phyloP scores from a whole-genome alignment of 768 basidiomycete genomes.

The Cytidiella melzeri region DNA sequence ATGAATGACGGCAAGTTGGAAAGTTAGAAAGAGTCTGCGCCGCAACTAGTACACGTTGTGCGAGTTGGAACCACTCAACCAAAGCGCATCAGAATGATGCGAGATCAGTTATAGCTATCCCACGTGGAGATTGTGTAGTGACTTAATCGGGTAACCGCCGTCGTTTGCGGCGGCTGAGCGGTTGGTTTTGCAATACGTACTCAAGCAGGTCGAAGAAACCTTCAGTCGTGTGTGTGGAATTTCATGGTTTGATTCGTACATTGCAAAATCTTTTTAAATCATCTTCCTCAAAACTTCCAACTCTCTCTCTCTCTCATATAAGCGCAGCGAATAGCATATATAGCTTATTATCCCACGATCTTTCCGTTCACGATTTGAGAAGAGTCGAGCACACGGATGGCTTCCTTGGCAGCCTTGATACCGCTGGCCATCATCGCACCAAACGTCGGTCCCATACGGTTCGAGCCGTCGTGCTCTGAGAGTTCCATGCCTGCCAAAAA shows the following conservation, averaged over 20 bases:
- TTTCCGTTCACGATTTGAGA: constrained; percentile 32
- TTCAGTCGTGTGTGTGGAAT: no score
- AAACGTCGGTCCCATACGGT: constrained; percentile 66
- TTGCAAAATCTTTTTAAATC: no score
- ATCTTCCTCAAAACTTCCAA: no score
- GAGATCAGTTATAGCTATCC: not conserved
- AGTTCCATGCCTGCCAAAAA: constrained; percentile 66
- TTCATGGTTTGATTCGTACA: no score
- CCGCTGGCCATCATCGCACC: constrained; percentile 78
- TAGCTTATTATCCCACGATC: constrained; percentile 21
- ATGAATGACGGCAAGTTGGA: constrained; percentile 34
- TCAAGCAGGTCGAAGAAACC: no score
- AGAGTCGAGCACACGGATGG: constrained; percentile 28
- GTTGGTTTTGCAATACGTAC: no score
- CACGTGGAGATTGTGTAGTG: not conserved
- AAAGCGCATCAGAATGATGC: not conserved
- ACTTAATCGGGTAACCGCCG: not conserved
- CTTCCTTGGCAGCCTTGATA: constrained; percentile 38
- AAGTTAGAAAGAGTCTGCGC: no score
- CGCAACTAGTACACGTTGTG: not conserved
- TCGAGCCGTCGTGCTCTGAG: constrained; percentile 73
- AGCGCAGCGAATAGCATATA: no score
- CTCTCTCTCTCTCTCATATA: no score
- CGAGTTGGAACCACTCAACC: not conserved
- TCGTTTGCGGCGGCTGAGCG: no score